Percentiles rank a stretch among this genome's conserved stretches.
Conservation (phyloP, 768 basidiomycete genomes). For the Leccinum obscurum region DNA sequence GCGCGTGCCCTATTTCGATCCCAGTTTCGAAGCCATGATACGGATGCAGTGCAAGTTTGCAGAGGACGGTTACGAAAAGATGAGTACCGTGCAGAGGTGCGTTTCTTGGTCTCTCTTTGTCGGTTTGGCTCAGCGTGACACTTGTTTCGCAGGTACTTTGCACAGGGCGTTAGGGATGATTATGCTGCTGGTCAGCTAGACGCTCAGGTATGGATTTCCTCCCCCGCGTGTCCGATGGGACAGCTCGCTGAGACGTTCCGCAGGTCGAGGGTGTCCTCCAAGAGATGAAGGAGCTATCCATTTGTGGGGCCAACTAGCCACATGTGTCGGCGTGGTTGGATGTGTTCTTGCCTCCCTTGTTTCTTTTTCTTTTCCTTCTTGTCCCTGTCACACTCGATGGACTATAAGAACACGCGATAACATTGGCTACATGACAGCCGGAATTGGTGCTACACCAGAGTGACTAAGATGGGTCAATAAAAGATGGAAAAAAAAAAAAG, state of each 20-base stretch:
- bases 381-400: slow-evolving; percentile 1
- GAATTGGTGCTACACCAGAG: slow-evolving; percentile 22
- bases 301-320: slow-evolving; percentile 66
- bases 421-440: slow-evolving; percentile 15
- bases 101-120: background rate
- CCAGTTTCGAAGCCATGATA: slow-evolving; percentile 98
- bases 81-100: slow-evolving; percentile 89
- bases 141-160: slow-evolving; percentile 66
- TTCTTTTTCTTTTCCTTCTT: slow-evolving; percentile 3
- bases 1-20: slow-evolving; percentile 97
- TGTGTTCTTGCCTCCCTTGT: slow-evolving; percentile 2
- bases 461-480: slow-evolving; percentile 15
- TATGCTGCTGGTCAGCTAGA: slow-evolving; percentile 97
- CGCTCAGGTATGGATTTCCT: slow-evolving; percentile 61
- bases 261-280: slow-evolving; percentile 96
- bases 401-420: slow-evolving; percentile 4
- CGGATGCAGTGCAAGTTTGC: slow-evolving; percentile 97
- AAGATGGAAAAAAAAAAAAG: slow-evolving; percentile 2
- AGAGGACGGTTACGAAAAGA: slow-evolving; percentile 97
- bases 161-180: slow-evolving; percentile 88
- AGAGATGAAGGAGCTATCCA: slow-evolving; percentile 95
- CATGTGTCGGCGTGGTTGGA: background rate
- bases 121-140: background rate
- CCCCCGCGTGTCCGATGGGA: background rate
- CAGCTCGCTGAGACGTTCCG: slow-evolving; percentile 3